Evolutionary conservation across 441 rosid species (phyloP), one percentile per base, ranked within the genome.

Genomic region (Bocquillonia castaneifolia): DNA sequence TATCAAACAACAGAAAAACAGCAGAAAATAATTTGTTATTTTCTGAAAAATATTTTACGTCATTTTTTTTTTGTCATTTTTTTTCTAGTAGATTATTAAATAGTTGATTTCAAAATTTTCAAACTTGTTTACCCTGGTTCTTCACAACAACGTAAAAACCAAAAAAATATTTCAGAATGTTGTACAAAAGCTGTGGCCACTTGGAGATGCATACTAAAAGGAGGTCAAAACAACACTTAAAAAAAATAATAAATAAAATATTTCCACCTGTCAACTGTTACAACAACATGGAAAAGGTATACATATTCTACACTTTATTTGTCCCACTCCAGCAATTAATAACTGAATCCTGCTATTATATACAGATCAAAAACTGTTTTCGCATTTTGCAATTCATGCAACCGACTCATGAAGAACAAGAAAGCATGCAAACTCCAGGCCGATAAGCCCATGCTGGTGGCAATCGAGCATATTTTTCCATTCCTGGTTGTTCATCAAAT

Each of bases 371-470:
- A 29, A 71, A 42, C 14, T 58, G 13, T 66, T 52, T 53, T 14
- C 0, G 36, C n/a, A 20, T 29, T 42, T 20, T 12, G 53, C 15
- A 59, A 68, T 68, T 68, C 51, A 66, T 59, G 61, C 40, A 20
- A 48, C 63, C 44, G n/a, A 68, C 74, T 91, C 78, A 94, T 1
- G 98, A 94, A 67, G 99, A 94, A 57, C 98, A 92, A 72, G 98
- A 94, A 62, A 92, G 97, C 99, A 92, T 94, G 73, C 96, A 86
- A 63, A 94, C 98, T 5, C 99, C 99, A 12, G 99, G 98, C 44
- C 98, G 77, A 72, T 92, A 92, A n/a, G 99, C 99, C 98, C 99
- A 94, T 0, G 98, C 98, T 2, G 99, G 99, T 28, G 99, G 99
- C 79, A 94, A 79, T 39, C 98, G 86, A 8, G 97, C 96, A 54